Conservation (phyloP, 108 stramenopile species). For the Cylindrotheca fusiformis region DNA sequence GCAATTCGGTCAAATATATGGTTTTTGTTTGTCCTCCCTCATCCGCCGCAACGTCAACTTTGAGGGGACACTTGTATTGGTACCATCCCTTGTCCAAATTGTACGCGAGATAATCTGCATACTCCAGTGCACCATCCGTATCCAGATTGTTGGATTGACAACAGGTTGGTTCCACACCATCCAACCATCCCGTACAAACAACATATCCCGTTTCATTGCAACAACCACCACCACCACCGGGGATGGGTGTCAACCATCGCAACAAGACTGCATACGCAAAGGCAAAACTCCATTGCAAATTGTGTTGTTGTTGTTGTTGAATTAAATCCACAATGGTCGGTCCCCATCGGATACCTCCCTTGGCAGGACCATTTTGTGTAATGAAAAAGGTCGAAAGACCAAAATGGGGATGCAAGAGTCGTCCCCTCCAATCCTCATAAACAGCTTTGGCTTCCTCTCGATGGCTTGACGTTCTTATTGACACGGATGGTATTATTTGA, state of each 20-base stretch:
- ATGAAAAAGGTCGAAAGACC: slow-evolving; percentile 90
- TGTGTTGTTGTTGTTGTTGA: background rate
- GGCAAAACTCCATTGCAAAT: slow-evolving; percentile 46
- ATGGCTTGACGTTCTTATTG: background rate
- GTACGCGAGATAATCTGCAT: slow-evolving; percentile 78
- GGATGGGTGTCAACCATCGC: slow-evolving; percentile 72
- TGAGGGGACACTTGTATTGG: slow-evolving; percentile 64
- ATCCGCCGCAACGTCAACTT: no score
- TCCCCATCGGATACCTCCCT: slow-evolving; percentile 82
- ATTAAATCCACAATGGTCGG: slow-evolving; percentile 72
- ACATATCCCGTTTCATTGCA: slow-evolving; percentile 14
- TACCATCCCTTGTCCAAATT: slow-evolving; percentile 76
- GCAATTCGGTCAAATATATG: background rate
- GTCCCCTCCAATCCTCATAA: slow-evolving; percentile 78
- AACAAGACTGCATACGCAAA: slow-evolving; percentile 83
- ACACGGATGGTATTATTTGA: slow-evolving; percentile 62
- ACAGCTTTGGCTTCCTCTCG: slow-evolving; percentile 43
- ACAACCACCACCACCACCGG: background rate
- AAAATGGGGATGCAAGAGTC: slow-evolving; percentile 81
- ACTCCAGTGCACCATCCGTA: slow-evolving; percentile 12
- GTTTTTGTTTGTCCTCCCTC: no score
- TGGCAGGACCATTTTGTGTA: slow-evolving; percentile 87
- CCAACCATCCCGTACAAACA: slow-evolving; percentile 64
- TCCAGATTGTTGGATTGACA: background rate
- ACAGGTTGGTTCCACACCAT: slow-evolving; percentile 9